These are phyloP conservation scores for Fusarium pseudonygamai DNA, from an alignment of 2,329 filamentous ascomycete species.

Conservation along the genomic window DNA sequence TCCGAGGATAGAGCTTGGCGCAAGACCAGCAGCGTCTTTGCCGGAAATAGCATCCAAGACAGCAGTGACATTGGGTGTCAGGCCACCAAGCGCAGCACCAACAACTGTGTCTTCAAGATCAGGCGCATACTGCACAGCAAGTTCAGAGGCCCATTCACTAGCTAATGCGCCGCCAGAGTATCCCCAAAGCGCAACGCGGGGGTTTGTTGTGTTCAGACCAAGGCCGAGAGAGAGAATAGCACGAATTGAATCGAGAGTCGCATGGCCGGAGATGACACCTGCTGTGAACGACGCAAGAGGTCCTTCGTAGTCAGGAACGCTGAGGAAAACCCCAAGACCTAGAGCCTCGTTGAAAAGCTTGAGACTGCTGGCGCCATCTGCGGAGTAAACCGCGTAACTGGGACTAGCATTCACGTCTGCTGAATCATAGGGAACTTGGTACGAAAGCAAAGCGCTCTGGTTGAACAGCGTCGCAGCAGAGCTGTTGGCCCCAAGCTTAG, in stretches of 20 bases:
- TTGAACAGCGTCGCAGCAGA: conserved; percentile 15
- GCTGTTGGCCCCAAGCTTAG: conserved; percentile 28
- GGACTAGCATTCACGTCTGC: conserved; percentile 37
- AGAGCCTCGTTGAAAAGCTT: conserved; percentile 9
- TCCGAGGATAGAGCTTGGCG: conserved; percentile 32
- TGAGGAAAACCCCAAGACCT: conserved; percentile 44
- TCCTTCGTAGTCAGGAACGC: conserved; percentile 58
- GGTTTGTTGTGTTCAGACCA: conserved; percentile 37
- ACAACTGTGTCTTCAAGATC: conserved; percentile 55
- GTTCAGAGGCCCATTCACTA: conserved; percentile 61
- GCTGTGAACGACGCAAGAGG: conserved; percentile 56
- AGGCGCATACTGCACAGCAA: conserved; percentile 62
- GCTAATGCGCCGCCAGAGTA: conserved; percentile 66
- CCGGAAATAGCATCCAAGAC: conserved; percentile 50
- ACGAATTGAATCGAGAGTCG: conserved; percentile 56
- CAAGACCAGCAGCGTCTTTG: conserved; percentile 30
- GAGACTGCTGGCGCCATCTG: background rate
- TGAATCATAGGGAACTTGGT: conserved; percentile 38
- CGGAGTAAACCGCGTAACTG: conserved; percentile 25
- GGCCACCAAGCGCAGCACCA: conserved; percentile 60
- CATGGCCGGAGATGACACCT: conserved; percentile 55
- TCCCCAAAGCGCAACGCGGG: conserved; percentile 59
- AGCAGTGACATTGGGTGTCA: conserved; percentile 52
- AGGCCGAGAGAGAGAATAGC: conserved; percentile 50
- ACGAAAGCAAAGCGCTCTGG: conserved; percentile 34